Evolutionary conservation across 768 basidiomycete genomes (phyloP).

Genomic region (Suillus subalutaceus): DNA sequence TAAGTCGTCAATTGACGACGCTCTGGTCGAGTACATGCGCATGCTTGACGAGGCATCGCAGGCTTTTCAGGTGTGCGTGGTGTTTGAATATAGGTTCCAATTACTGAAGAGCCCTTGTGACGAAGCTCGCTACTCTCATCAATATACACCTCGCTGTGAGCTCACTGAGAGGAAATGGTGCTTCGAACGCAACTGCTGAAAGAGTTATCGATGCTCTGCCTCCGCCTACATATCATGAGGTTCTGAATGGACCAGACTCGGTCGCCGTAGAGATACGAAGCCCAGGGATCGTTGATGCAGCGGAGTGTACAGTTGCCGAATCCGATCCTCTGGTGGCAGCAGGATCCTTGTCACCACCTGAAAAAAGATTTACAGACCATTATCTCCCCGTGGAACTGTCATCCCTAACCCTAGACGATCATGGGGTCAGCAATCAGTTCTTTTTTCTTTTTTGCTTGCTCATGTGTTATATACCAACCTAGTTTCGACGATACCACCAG

Average conservation of each 20-base stretch:
- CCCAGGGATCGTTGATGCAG: constrained; percentile 4
- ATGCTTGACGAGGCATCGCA: constrained; percentile 47
- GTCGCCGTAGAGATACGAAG: constrained; percentile 6
- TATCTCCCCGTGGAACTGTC: constrained; percentile 26
- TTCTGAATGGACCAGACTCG: constrained; percentile 1
- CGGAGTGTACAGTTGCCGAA: background rate
- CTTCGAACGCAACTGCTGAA: background rate
- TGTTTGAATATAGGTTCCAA: background rate
- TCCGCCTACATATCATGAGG: constrained; percentile 21
- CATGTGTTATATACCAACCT: background rate
- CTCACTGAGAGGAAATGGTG: constrained; percentile 12
- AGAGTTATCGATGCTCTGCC: constrained; percentile 17
- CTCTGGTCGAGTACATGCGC: constrained; percentile 36
- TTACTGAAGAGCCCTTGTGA: background rate
- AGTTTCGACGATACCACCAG: constrained; percentile 56
- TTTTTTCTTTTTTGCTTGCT: constrained; percentile 1
- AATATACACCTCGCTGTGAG: constrained; percentile 47
- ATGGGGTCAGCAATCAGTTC: constrained; percentile 32
- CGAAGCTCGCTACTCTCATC: constrained; percentile 49
- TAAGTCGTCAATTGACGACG: constrained; percentile 43
- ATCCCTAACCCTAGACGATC: constrained; percentile 28
- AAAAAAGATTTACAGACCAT: constrained; percentile 20
- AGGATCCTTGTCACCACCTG: constrained; percentile 20
- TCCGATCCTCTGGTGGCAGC: constrained; percentile 15
- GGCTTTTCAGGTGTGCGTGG: constrained; percentile 45